Conservation (phyloP, 257 asterid genomes). For the Nicotiana knightiana region DNA sequence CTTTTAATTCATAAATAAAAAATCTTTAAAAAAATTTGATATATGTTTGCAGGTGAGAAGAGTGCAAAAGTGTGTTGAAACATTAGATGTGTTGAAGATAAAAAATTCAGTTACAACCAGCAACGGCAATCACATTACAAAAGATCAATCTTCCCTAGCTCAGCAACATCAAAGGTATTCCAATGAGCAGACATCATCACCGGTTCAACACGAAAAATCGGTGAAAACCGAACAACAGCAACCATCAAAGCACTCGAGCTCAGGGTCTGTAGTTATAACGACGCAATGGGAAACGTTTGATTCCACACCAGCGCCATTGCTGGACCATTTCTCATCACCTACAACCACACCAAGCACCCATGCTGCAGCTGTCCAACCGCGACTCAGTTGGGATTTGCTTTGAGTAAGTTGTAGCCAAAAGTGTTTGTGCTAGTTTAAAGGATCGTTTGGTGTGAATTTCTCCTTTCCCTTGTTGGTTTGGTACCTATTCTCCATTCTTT, state of each 20-base stretch:
- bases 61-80: constrained; percentile 39
- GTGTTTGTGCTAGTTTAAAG: constrained; percentile 15
- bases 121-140: constrained; percentile 14
- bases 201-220: background rate
- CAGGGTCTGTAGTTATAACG: constrained; percentile 37
- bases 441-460: constrained; percentile 7
- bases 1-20: background rate
- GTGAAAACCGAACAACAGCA: constrained; percentile 1
- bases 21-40: background rate
- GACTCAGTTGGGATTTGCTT: constrained; percentile 38
- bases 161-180: constrained; percentile 14
- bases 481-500: constrained; percentile 32
- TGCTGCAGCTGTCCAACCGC: constrained; percentile 27
- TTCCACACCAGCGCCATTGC: constrained; percentile 16
- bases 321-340: constrained; percentile 15
- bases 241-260: constrained; percentile 19
- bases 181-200: constrained; percentile 13
- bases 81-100: constrained; percentile 33
- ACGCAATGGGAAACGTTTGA: constrained; percentile 47
- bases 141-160: background rate
- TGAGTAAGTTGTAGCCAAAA: constrained; percentile 20
- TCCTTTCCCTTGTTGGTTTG: constrained; percentile 18
- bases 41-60: constrained; percentile 23
- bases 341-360: constrained; percentile 14
- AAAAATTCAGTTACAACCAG: constrained; percentile 26